Base-by-base conservation (phyloP, 1,284 basidiomycete genomes). In the Vanrija sp. region DNA sequence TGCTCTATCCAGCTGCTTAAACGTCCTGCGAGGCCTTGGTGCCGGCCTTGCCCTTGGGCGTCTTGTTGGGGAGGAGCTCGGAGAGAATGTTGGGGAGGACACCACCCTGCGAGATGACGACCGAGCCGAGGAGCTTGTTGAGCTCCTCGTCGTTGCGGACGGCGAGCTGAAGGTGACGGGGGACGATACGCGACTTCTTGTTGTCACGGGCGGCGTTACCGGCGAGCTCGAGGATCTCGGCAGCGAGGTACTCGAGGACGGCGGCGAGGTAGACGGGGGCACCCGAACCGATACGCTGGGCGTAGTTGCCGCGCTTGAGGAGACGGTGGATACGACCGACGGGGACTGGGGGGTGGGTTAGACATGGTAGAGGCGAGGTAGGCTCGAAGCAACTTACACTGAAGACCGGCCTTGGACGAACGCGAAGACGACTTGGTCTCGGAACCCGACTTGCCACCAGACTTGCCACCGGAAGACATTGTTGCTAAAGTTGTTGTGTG, bases 91-190 rank as follows among this genome's bases (percentile, higher is more conserved):
- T 78, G 48, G 89, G 89, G 41, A 93, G 84, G 54, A 93, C 89
- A 84, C 89, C 89, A 79, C 89, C 89, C 71, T 93, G 89, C 22
- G 86, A 89, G 79, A 93, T 92, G 70, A 89, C 85, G 61, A 92
- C 89, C 64, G 85, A 81, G 46, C 89, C 89, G 45, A 93, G 56
- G 57, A 68, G 62, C 59, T 64, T 67, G 66, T 62, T 71, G 55
- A 77, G 66, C 84, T 89, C 87, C 67, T 89, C 87, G 57, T 89
- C 88, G 75, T 89, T 89, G 63, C 89, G 83, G 77, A 94, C 90
- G 64, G 89, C 90, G 59, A 93, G 86, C 74, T 92, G 89, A 55
- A 93, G 75, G 77, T 93, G 89, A 73, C 90, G 84, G 56, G 90
- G 90, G 16, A 91, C 87, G 72, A 93, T 92, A 85, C 89, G 89